A percentile compares a stretch with the other conserved stretches of the same genome.
These are phyloP conservation scores for Amaranthus cruentus DNA, from an alignment of 148 eudicot species.

Conservation along the genomic window DNA sequence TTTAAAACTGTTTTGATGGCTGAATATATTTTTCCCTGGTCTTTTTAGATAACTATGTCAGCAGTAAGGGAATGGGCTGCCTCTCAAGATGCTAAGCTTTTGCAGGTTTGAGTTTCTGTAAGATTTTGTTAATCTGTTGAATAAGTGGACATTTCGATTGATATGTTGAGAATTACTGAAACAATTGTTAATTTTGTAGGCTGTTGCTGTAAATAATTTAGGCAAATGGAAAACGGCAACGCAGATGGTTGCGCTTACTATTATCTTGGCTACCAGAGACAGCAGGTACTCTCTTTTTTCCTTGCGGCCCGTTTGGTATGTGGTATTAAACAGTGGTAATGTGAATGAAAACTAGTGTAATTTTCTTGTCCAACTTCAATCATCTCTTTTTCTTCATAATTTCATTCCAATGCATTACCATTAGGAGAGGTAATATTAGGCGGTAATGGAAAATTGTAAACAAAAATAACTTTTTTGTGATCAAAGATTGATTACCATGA, in stretches of 20 bases:
- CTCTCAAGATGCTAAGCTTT: conserved; percentile 65
- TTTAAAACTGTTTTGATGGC: background rate
- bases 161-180: conserved; percentile 14
- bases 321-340: background rate
- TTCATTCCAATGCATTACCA: background rate
- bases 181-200: conserved; percentile 41
- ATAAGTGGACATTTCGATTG: background rate
- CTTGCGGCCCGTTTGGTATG: conserved; percentile 2
- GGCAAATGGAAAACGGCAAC: conserved; percentile 99
- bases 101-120: conserved; percentile 49
- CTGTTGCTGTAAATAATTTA: conserved; percentile 94
- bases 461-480: too few relatives aligned
- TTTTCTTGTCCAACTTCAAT: background rate
- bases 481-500: too few relatives aligned
- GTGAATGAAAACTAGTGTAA: too few relatives aligned
- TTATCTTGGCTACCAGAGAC: conserved; percentile 79
- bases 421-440: background rate
- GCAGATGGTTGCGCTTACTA: conserved; percentile 85
- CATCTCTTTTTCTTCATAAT: background rate
- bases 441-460: too few relatives aligned
- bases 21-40: background rate
- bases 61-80: conserved; percentile 99
- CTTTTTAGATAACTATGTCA: conserved; percentile 86
- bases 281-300: conserved; percentile 47
- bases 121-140: conserved; percentile 5